These are phyloP conservation scores for Cryphonectria carpinicola DNA, from an alignment of 2,329 filamentous ascomycete genomes.

Conservation along the genomic window DNA sequence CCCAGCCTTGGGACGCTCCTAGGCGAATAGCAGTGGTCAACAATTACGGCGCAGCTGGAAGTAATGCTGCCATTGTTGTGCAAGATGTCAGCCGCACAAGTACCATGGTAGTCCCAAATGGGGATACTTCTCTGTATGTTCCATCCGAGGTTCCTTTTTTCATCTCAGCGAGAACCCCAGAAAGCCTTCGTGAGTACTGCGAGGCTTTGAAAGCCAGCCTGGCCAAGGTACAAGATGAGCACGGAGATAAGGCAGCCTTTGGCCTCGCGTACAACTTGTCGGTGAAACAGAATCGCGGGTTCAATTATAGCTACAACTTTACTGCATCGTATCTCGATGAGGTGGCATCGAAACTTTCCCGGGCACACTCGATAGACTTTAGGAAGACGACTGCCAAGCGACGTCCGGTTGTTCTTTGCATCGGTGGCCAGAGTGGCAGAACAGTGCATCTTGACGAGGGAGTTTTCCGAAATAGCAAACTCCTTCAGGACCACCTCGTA, in stretches of 20 bases:
- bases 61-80: constrained; percentile 37
- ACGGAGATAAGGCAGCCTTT: background rate
- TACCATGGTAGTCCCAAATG: background rate
- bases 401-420: constrained; percentile 39
- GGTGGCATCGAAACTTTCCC: constrained; percentile 2
- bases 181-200: constrained; percentile 24
- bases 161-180: constrained; percentile 29
- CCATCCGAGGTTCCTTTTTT: constrained; percentile 7
- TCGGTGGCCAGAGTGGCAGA: constrained; percentile 43
- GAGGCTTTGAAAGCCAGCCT: constrained; percentile 8
- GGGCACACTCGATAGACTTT: background rate
- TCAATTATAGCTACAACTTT: background rate
- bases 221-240: background rate
- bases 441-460: constrained; percentile 35
- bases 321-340: background rate
- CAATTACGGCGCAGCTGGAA: constrained; percentile 43
- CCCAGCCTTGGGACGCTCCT: constrained; percentile 33
- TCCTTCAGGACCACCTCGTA: constrained; percentile 39
- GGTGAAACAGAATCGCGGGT: background rate
- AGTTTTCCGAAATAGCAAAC: constrained; percentile 35
- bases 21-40: constrained; percentile 38
- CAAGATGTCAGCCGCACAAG: background rate
- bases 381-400: background rate
- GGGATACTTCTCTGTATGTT: background rate
- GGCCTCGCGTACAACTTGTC: constrained; percentile 14